These are phyloP conservation scores for Noccaea caerulescens DNA, from an alignment of 345 rosid species.

Conservation along the genomic window DNA sequence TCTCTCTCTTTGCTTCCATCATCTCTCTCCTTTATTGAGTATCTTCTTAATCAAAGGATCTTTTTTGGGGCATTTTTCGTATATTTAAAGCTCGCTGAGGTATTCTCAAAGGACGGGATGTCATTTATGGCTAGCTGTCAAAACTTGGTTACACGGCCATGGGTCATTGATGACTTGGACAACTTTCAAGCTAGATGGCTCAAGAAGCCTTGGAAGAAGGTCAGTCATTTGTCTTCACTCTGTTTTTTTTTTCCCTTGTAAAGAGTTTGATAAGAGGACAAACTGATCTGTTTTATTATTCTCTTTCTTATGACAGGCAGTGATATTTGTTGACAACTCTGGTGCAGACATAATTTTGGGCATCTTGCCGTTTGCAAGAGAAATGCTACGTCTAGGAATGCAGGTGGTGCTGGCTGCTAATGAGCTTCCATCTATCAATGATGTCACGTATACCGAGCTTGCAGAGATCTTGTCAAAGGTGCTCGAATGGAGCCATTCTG, in stretches of 20 bases:
- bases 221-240: constrained; percentile 32
- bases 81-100: constrained; percentile 96
- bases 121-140: constrained; percentile 94
- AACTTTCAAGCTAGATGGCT: constrained; percentile 75
- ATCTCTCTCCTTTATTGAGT: not conserved
- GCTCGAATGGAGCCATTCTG: constrained; percentile 17
- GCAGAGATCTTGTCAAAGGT: constrained; percentile 87
- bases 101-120: constrained; percentile 95
- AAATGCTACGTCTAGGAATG: constrained; percentile 81
- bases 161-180: constrained; percentile 96
- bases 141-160: constrained; percentile 87
- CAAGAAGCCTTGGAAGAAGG: constrained; percentile 98
- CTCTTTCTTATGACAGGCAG: constrained; percentile 58
- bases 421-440: constrained; percentile 96
- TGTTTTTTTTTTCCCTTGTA: not conserved
- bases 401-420: constrained; percentile 98
- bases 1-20: constrained; percentile 15
- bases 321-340: constrained; percentile 96
- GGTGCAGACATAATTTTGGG: constrained; percentile 98
- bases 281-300: constrained; percentile 4
- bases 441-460: constrained; percentile 86
- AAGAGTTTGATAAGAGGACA: not conserved
- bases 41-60: not conserved
- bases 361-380: constrained; percentile 91
- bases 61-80: no score